Base-by-base conservation (phyloP, 805 yeast genomes). In the Wickerhamiella bombiphila region DNA sequence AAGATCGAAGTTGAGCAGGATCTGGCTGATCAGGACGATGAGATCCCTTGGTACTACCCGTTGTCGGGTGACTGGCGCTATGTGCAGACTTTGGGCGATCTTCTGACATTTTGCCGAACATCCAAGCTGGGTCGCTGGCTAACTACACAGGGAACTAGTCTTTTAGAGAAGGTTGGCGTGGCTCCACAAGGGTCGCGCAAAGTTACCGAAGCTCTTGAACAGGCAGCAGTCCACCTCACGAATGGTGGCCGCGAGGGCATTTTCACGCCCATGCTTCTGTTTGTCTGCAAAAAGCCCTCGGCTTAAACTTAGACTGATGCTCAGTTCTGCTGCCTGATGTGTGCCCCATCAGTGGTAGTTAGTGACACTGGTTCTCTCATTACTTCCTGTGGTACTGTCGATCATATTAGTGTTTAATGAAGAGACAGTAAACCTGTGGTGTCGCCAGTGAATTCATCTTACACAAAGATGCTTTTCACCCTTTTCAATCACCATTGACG, bases 201-300 rank as follows among this genome's bases (percentile, higher is more conserved):
- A 65, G 96, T 91, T 47, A 83, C 97, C 30, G 69, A 63, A 44
- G 97, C 97, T 22, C 71, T 91, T 49, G 98, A 91, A 66, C 91
- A 86, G 58, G 98, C 98, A 44, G 97, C 97, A 40, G 76, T 88
- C 43, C 86, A 85, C 60, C 72, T 91, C 54, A 95, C 86, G 41
- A 80, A 75, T 40, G 98, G 98, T 61, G 98, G 95, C 59, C 70
- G 69, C 61, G 69, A 78, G 60, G 76, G 80, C 53, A 68, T 91
- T 48, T 91, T 91, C 66, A 88, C 97, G 29, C 98, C 98, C 54
- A 91, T 91, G 98, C 80, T 83, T 91, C 69, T 91, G 58, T 88
- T 76, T 57, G 73, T 91, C 48, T 85, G 72, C 51, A 78, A 72
- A 65, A 88, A 88, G 66, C 97, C 97, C 47, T 57, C n/a, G n/a